Base-by-base conservation (phyloP, 139 green algal genomes). In the Coelastrella sp. region DNA sequence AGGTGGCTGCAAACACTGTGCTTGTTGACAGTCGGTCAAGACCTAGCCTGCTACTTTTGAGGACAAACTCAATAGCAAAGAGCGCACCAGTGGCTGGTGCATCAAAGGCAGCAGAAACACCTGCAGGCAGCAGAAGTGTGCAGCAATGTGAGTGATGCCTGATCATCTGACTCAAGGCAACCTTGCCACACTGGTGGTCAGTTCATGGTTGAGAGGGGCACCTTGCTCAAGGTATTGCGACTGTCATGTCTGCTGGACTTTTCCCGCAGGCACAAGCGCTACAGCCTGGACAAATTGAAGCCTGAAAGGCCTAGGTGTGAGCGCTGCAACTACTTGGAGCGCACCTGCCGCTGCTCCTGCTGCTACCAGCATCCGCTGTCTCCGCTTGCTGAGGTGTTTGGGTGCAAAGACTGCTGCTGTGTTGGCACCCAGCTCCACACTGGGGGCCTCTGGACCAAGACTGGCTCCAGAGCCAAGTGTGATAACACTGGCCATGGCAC, bases 21-120 rank as follows among this genome's bases (percentile, higher is more conserved):
- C 82, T 92, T 0, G 92, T 96, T 86, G 89, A 93, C 35, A 95
- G 89, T 9, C 93, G 84, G 90, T 95, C 93, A 59, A 95, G 87
- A 11, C 93, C 93, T 66, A 95, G 87, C 14, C 93, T 86, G 75
- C 78, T 92, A 83, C 60, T 88, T 66, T 94, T 96, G 49, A 98
- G 92, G 63, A 98, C 96, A 66, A 95, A 98, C 93, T 99, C 97
- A 7, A 99, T 94, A 10, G 97, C 98, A 89, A 99, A 99, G 84
- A 99, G 98, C 1, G 98, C 96, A 7, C 97, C 98, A 6, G 96
- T 92, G 9, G 99, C 97, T 0, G 98, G 97, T 0, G 98, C 98
- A 90, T 99, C 98, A 93, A 99, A 99, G 10, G 97, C 98, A 0
- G 98, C 97, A 11, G 97, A 96, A 12, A 99, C 94, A 82, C 97